Percentiles rank a stretch among this genome's conserved stretches.
phyloP scores from a whole-genome alignment of 805 yeast genomes.

The Kluyveromyces aestuarii region DNA sequence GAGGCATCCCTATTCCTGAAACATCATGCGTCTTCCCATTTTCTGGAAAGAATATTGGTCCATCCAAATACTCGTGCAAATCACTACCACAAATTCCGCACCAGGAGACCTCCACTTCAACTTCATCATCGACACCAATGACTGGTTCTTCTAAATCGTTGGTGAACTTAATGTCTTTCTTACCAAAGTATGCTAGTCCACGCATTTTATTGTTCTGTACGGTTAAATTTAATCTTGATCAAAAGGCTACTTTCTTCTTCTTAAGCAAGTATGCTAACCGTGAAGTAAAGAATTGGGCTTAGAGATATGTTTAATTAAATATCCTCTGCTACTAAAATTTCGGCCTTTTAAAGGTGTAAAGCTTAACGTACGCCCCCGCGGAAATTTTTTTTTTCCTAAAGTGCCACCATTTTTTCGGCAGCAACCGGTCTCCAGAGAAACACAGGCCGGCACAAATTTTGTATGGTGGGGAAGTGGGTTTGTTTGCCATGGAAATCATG shows the following conservation, averaged over 20 bases:
- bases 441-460: too few species aligned
- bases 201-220: conserved; percentile 27
- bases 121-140: conserved; percentile 30
- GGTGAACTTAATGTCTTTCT: conserved; percentile 36
- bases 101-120: conserved; percentile 37
- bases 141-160: conserved; percentile 29
- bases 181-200: conserved; percentile 41
- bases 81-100: conserved; percentile 64
- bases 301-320: too few species aligned
- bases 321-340: too few species aligned
- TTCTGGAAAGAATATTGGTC: conserved; percentile 49
- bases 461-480: too few species aligned
- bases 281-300: too few species aligned
- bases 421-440: not conserved
- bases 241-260: too few species aligned
- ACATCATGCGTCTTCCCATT: conserved; percentile 31
- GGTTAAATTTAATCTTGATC: too few species aligned
- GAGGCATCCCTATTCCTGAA: conserved; percentile 34
- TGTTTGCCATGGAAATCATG: too few species aligned
- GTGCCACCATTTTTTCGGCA: not conserved
- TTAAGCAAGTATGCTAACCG: too few species aligned
- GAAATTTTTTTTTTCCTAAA: too few species aligned
- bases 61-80: conserved; percentile 46
- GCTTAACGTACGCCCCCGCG: not conserved
- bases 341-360: too few species aligned